phyloP scores from a whole-genome alignment of 106 monocot genomes.

The Acanthochlamys bracteata region DNA sequence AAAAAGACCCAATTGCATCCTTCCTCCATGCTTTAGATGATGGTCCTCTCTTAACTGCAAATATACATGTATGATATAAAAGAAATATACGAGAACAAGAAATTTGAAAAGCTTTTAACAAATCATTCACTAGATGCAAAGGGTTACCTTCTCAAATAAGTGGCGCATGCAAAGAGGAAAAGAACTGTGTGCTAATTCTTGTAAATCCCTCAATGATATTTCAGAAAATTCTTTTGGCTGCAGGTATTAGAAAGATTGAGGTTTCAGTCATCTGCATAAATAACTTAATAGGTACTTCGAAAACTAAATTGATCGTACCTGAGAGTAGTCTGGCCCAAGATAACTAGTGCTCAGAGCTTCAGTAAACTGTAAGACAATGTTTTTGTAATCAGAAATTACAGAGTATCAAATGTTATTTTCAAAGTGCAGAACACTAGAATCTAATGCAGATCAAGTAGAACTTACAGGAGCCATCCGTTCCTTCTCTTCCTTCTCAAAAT shows the following conservation, averaged over 20 bases:
- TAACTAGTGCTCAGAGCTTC: conserved; percentile 80
- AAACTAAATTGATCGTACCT: conserved; percentile 30
- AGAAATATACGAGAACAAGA: too few relatives aligned
- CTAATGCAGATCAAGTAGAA: conserved; percentile 9
- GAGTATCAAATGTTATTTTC: too few relatives aligned
- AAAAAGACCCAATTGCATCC: conserved; percentile 96
- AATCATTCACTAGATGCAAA: too few relatives aligned
- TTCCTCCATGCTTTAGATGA: conserved; percentile 96
- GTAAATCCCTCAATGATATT: conserved; percentile 77
- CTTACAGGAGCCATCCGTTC: conserved; percentile 85
- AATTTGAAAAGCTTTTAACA: too few relatives aligned
- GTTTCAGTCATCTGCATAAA: too few relatives aligned
- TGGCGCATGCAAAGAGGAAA: conserved; percentile 98
- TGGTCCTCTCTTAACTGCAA: conserved; percentile 75
- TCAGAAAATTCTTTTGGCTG: conserved; percentile 61
- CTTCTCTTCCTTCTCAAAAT: conserved; percentile 69
- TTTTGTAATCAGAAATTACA: too few relatives aligned
- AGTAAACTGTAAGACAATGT: conserved; percentile 49
- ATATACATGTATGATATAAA: neutral
- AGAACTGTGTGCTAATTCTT: conserved; percentile 60
- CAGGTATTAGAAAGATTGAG: conserved; percentile 3
- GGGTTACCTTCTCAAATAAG: conserved; percentile 74
- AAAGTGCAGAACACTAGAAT: too few relatives aligned
- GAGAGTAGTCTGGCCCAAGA: conserved; percentile 92
- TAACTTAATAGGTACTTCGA: too few relatives aligned